These are phyloP conservation scores for Xanthoconium purpureum DNA, from an alignment of 768 basidiomycete species.

Conservation along the genomic window DNA sequence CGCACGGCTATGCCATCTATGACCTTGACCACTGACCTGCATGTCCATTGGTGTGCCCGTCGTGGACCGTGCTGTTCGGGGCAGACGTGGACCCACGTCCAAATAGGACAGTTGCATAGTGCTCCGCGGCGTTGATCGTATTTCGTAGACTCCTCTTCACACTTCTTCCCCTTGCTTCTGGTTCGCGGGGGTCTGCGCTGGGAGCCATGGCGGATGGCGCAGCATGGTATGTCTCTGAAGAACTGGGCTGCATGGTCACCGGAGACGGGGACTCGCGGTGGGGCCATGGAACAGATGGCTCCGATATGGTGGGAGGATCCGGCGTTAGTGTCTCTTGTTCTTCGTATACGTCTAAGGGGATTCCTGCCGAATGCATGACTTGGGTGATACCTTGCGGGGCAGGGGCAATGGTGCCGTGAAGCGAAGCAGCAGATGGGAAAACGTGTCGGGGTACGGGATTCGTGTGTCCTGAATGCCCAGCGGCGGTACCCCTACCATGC, in stretches of 20 bases:
- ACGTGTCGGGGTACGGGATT: slow-evolving; percentile 22
- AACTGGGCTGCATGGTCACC: slow-evolving; percentile 31
- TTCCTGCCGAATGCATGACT: slow-evolving; percentile 35
- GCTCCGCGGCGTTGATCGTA: slow-evolving; percentile 67
- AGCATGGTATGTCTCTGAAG: slow-evolving; percentile 43
- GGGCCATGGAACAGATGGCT: slow-evolving; percentile 40
- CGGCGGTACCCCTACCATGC: slow-evolving; percentile 56
- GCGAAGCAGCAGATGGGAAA: slow-evolving; percentile 22
- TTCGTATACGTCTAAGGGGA: slow-evolving; percentile 21
- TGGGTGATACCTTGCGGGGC: slow-evolving; percentile 33
- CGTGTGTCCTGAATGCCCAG: slow-evolving; percentile 15
- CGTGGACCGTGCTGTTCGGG: slow-evolving; percentile 23
- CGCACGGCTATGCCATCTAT: slow-evolving; percentile 11
- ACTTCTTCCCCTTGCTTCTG: slow-evolving; percentile 53
- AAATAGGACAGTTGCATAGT: slow-evolving; percentile 66
- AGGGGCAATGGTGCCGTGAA: slow-evolving; percentile 18
- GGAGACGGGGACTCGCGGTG: slow-evolving; percentile 41
- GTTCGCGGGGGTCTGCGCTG: slow-evolving; percentile 29
- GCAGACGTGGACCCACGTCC: slow-evolving; percentile 44
- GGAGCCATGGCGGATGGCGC: slow-evolving; percentile 33
- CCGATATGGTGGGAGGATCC: slow-evolving; percentile 13
- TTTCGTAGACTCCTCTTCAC: slow-evolving; percentile 65
- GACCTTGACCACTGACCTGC: slow-evolving; percentile 24
- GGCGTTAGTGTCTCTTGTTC: slow-evolving; percentile 10
- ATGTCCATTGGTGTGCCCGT: slow-evolving; percentile 22